Evolutionary conservation across 2,329 filamentous ascomycete species (phyloP), one percentile per base, ranked within the genome.

Genomic region (Coniochaeta pulveracea): DNA sequence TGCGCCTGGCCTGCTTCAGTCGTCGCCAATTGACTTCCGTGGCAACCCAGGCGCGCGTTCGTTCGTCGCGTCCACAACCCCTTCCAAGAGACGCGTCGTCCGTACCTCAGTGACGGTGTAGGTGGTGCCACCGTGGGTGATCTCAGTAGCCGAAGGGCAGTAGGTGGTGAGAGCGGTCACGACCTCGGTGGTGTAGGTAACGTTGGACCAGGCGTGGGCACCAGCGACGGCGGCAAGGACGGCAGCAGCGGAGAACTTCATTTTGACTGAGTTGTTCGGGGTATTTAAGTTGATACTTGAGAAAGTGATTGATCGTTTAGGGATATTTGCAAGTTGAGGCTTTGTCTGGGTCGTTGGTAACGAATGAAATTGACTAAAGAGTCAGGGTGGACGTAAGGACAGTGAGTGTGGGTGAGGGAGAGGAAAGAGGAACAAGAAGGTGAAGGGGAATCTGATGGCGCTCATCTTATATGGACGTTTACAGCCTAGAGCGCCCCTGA

Each of bases 131-230:
- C 67, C 70, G 61, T 80, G 65, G 50, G 69, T 71, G 57, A 84
- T 58, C 47, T 63, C 57, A 47, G 80, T 84, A 43, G 80, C 56
- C 45, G 52, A 64, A 15, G 80, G 78, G 74, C 81, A 85, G 73
- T 68, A 83, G 52, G 80, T 85, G 60, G 70, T 76, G 64, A 72
- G 72, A 37, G 63, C 58, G 37, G 73, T 76, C 43, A 84, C 70
- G 44, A 75, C 62, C 66, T 80, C 72, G 46, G 77, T 84, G 59
- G 66, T 67, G 58, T 71, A 72, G 53, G 61, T 64, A 45, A 63
- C 61, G 56, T 69, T 68, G 49, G 51, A 50, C 42, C 41, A 40
- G 42, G 55, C 55, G 41, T 52, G 47, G 45, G 44, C 61, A 55
- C 64, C 66, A 49, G 61, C 59, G 52, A 56, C 64, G 56, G 66